These are phyloP conservation scores for Ambrosia trifida DNA, from an alignment of 129 eudicot species.

Conservation along the genomic window DNA sequence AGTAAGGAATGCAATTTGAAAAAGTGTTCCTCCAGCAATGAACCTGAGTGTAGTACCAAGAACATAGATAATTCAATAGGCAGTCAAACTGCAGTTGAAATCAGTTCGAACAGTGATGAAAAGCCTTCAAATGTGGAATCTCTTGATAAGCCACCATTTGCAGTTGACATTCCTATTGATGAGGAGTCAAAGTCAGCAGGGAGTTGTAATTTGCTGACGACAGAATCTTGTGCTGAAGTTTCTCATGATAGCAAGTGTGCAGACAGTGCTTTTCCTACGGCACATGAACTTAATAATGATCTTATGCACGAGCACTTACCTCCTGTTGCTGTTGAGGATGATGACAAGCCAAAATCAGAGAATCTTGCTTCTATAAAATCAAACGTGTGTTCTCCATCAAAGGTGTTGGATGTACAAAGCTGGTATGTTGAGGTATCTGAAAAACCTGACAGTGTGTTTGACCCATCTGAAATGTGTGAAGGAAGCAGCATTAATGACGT, in stretches of 20 bases:
- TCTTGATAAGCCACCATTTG: conserved; percentile 8
- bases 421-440: conserved; percentile 21
- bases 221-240: conserved; percentile 1
- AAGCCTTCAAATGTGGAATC: conserved; percentile 24
- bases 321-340: conserved; percentile 20
- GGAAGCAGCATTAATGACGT: conserved; percentile 20
- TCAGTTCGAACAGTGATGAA: conserved; percentile 12
- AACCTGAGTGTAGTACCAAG: conserved; percentile 25
- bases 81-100: conserved; percentile 25
- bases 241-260: conserved; percentile 5
- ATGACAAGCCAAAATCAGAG: conserved; percentile 14
- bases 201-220: background rate
- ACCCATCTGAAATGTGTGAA: conserved; percentile 30
- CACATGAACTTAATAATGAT: background rate
- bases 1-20: conserved; percentile 13
- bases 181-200: background rate
- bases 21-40: conserved; percentile 10
- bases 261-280: conserved; percentile 8
- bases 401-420: conserved; percentile 19
- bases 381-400: conserved; percentile 15
- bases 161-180: background rate
- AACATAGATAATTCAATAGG: conserved; percentile 20
- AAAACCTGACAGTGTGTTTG: conserved; percentile 23
- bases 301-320: conserved; percentile 23
- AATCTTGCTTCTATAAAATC: conserved; percentile 19